Evolutionary conservation across 139 green algal genomes (phyloP), one percentile per base, ranked within the genome.

Genomic region (Auxenochlorella pyrenoidosa): DNA sequence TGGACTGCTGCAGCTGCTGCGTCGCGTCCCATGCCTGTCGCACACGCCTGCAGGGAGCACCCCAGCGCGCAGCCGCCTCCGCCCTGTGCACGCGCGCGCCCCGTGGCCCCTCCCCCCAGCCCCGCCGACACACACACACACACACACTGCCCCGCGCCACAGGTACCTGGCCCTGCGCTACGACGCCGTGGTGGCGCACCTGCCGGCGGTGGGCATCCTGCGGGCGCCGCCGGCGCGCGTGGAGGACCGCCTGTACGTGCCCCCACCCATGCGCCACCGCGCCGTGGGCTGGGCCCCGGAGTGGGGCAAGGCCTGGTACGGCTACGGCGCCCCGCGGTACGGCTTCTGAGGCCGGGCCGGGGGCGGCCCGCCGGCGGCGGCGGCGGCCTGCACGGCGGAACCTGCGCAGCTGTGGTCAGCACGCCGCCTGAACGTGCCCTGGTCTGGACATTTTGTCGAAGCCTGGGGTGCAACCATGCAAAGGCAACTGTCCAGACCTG

Each of bases 291-390:
- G 84, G 83, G 73, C 40, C 18, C 63, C 86, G 0, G 88, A 91
- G 72, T 85, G 84, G 60, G 88, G 88, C 51, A 91, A 91, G 65
- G 88, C 88, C 26, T 91, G 88, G 88, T 43, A 75, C 19, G 75
- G 75, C 6, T 90, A 83, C 32, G 87, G 87, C 21, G 82, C 59
- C 1, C 87, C 87, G 5, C 87, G 87, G 4, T 88, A 90, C 40
- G 84, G 63, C 43, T 63, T 34, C 36, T 86, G 60, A 77, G 19
- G n/a, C 34, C 16, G 32, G 5, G 38, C 65, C 26, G 65, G 26
- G 34, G 65, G 22, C 21, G 2, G 47, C 47, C 65, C 65, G 5
- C 8, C 59, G 10, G 59, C 10, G 63, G 63, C 63, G 24, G 63
- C 63, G 1, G 63, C 59, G 13, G 59, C 59, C 13, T 26, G 59